Evolutionary conservation across 1,284 basidiomycete species (phyloP).

Genomic region (Xanthoconium separans): DNA sequence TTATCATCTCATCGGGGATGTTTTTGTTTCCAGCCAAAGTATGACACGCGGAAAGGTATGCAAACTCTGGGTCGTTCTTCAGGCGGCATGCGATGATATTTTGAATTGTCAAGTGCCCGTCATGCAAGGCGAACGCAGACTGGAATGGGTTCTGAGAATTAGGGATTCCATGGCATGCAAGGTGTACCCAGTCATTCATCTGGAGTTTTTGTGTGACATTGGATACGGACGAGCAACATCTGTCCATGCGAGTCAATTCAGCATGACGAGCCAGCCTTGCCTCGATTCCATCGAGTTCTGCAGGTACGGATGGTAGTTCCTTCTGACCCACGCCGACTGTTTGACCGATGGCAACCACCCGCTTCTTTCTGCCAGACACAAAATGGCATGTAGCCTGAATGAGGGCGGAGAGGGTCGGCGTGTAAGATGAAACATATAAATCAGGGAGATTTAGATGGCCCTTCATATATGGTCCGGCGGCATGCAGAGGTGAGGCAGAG

Average conservation of each 20-base stretch:
- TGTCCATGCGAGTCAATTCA: too few relatives aligned
- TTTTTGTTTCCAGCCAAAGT: neutral
- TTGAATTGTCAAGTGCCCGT: neutral
- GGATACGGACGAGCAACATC: neutral
- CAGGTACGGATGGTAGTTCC: too few relatives aligned
- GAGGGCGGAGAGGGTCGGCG: neutral
- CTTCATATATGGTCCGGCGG: neutral
- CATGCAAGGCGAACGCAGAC: too few relatives aligned
- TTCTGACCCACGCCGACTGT: too few relatives aligned
- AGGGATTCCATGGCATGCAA: neutral
- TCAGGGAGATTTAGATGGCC: too few relatives aligned
- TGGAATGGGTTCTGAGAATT: too few relatives aligned
- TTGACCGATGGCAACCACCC: too few relatives aligned
- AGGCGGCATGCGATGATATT: too few relatives aligned
- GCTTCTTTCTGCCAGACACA: neutral
- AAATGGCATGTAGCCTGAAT: neutral
- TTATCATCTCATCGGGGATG: slow-evolving; percentile 18
- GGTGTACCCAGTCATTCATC: neutral
- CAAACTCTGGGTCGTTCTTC: slow-evolving; percentile 20
- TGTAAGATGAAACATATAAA: neutral
- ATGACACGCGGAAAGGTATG: slow-evolving; percentile 15
- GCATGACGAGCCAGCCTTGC: too few relatives aligned
- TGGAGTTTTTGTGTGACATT: neutral
- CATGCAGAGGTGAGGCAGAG: neutral
- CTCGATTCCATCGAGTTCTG: too few relatives aligned